Evolutionary conservation across 1,284 basidiomycete genomes (phyloP).

Genomic region (Porogramme epimiltina): DNA sequence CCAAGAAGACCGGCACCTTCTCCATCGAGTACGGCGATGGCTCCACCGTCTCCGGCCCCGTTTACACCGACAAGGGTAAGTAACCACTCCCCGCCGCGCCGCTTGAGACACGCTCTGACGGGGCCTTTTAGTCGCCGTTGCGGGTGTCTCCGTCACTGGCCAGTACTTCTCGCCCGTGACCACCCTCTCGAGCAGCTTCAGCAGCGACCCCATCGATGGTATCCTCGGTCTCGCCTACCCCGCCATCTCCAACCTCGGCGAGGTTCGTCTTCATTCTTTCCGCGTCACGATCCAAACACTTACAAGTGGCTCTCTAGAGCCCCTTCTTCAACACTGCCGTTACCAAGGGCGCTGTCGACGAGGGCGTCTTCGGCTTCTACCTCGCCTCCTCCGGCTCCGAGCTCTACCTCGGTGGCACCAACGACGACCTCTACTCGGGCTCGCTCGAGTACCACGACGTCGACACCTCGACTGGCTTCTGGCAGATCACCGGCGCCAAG

Average conservation of each 20-base stretch:
- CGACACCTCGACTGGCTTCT: conserved; percentile 22
- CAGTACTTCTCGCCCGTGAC: conserved; percentile 35
- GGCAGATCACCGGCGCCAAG: conserved; percentile 24
- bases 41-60: conserved; percentile 48
- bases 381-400: conserved; percentile 45
- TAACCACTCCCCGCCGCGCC: conserved; percentile 30
- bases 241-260: conserved; percentile 29
- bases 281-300: background rate
- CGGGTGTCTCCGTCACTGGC: conserved; percentile 20
- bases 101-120: background rate
- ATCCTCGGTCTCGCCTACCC: conserved; percentile 36
- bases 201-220: conserved; percentile 25
- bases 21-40: conserved; percentile 55
- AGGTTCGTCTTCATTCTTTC: background rate
- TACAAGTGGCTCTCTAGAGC: conserved; percentile 2
- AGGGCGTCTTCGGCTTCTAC: conserved; percentile 46
- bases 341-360: conserved; percentile 31
- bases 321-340: conserved; percentile 37
- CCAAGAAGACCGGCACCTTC: conserved; percentile 37
- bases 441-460: conserved; percentile 38
- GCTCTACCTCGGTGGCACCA: conserved; percentile 50
- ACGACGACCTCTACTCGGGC: conserved; percentile 37
- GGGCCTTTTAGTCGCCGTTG: conserved; percentile 6
- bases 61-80: conserved; percentile 50
- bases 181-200: conserved; percentile 31